These are phyloP conservation scores for Malassezia nana DNA, from an alignment of 1,284 basidiomycete genomes.

Conservation along the genomic window DNA sequence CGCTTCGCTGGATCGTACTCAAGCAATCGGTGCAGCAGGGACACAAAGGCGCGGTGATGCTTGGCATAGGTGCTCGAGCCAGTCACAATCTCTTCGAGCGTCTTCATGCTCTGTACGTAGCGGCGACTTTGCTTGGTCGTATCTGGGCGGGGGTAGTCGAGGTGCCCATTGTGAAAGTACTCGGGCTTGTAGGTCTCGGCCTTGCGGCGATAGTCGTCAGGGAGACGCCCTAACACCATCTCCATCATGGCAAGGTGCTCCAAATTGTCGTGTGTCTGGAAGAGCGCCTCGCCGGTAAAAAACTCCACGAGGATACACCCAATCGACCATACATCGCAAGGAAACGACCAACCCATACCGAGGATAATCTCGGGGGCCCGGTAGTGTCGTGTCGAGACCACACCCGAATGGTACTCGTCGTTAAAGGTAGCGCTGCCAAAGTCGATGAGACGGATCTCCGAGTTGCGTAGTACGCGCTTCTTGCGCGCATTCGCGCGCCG, in stretches of 20 bases:
- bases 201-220: constrained; percentile 60
- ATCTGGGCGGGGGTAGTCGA: constrained; percentile 84
- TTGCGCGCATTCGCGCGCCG: constrained; percentile 33
- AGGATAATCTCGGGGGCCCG: constrained; percentile 98
- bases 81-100: constrained; percentile 75
- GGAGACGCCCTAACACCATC: constrained; percentile 94
- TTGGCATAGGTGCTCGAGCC: constrained; percentile 25
- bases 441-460: constrained; percentile 92
- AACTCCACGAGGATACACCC: constrained; percentile 99
- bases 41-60: constrained; percentile 66
- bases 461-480: constrained; percentile 61
- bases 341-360: constrained; percentile 88
- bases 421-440: constrained; percentile 98
- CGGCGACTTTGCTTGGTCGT: constrained; percentile 81
- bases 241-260: constrained; percentile 99
- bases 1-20: constrained; percentile 75
- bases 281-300: constrained; percentile 90
- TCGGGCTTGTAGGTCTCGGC: constrained; percentile 64
- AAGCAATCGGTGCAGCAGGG: constrained; percentile 75
- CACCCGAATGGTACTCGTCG: constrained; percentile 93
- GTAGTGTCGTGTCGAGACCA: constrained; percentile 95
- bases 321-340: constrained; percentile 95
- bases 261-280: constrained; percentile 97
- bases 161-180: constrained; percentile 73
- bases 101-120: constrained; percentile 77